Base-by-base conservation (phyloP, 768 basidiomycete species). In the Leccinum boreale region DNA sequence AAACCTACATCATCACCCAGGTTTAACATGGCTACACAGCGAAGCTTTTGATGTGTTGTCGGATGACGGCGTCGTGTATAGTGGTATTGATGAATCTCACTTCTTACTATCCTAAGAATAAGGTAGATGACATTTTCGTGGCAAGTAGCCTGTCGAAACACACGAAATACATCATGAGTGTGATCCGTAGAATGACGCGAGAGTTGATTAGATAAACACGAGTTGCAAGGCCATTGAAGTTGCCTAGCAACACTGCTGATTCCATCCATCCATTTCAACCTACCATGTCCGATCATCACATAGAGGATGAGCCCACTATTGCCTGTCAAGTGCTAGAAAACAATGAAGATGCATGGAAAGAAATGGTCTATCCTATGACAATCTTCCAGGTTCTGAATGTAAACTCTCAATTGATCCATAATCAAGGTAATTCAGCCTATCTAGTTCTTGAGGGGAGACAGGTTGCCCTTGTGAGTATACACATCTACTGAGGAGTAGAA, bases 1-100 rank as follows among this genome's bases (percentile, higher is more conserved):
- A 31, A 36, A 53, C n/a, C 49, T 33, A 2, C 14, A 36, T 35
- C 28, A 17, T 44, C 31, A 15, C 47, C 35, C 50, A 19, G 3
- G 26, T 35, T 59, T 53, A 60, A 52, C 36, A 33, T 35, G 12
- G 50, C 45, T n/a, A 19, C 56, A 46, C 58, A 91, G 92, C 67
- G 77, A 81, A 46, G 89, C 89, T 6, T 74, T 95, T 62, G 90
- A 94, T 62, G 71, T 74, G 52, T 78, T 98, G 53, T 86, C 92
- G 79, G 85, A 88, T 53, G 86, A 90, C 1, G 94, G 94, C 0
- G 74, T 82, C 61, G 79, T 95, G 56, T 98, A 82, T 71, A 87
- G 83, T 54, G 92, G 91, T 1, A 81, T 86, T 42, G 88, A 94
- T 65, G 92, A 94, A 60, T 87, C 82, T n/a, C 90, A 92, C 65